A percentile compares a stretch with the other conserved stretches of the same genome.
These are phyloP conservation scores for Rhodotorula sp. DNA, from an alignment of 1,284 basidiomycete genomes.

Conservation along the genomic window DNA sequence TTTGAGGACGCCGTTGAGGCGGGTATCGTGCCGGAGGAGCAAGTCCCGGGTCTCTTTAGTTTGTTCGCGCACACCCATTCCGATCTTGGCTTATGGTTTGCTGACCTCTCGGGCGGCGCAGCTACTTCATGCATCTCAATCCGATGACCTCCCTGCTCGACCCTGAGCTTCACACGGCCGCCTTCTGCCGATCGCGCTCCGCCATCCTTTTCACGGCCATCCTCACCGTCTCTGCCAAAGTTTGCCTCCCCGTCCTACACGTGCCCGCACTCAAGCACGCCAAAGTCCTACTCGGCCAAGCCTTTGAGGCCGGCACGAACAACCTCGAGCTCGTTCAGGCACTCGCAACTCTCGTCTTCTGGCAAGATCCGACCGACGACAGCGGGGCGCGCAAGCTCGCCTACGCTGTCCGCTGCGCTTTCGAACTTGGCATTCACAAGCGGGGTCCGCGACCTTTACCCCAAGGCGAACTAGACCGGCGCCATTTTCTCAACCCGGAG, in stretches of 20 bases:
- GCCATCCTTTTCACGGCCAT: conserved; percentile 41
- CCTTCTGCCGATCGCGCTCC: conserved; percentile 7
- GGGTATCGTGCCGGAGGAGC: conserved; percentile 3
- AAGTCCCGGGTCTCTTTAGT: neutral
- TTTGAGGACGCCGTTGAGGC: conserved; percentile 11
- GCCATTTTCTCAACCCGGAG: conserved; percentile 28
- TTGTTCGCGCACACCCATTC: conserved; percentile 1
- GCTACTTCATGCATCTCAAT: conserved; percentile 26
- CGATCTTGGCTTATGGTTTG: too few relatives aligned
- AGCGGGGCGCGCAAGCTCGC: conserved; percentile 32
- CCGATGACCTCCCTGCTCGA: conserved; percentile 21
- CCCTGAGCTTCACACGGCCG: conserved; percentile 13
- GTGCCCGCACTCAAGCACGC: conserved; percentile 17
- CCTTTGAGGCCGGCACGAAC: conserved; percentile 20
- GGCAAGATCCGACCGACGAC: conserved; percentile 28
- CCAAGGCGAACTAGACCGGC: conserved; percentile 34
- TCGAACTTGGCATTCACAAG: conserved; percentile 42
- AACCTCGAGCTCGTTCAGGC: conserved; percentile 23
- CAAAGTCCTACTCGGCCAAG: conserved; percentile 32
- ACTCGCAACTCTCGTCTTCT: conserved; percentile 13
- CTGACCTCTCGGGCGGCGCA: neutral
- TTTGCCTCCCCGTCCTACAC: conserved; percentile 32
- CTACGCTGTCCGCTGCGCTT: conserved; percentile 43
- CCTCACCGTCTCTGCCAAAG: conserved; percentile 37
- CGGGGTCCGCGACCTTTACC: conserved; percentile 35